A percentile compares a stretch with the other conserved stretches of the same genome.
Evolutionary conservation across 2,329 filamentous ascomycete species (phyloP).

Genomic region (Claviceps purpurea): DNA sequence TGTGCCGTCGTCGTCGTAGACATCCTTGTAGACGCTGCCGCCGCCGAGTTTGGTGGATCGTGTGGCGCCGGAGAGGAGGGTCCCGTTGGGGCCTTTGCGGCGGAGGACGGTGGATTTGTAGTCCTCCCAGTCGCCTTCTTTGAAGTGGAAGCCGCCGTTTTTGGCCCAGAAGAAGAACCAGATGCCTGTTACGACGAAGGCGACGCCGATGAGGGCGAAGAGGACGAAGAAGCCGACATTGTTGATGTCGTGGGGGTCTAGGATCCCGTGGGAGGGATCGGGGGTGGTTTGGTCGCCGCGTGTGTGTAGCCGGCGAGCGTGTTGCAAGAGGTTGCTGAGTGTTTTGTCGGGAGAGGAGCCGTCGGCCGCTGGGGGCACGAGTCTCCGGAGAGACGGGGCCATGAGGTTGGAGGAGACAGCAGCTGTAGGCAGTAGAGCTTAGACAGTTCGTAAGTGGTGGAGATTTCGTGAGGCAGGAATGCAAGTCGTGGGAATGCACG

Average conservation of each 20-base stretch:
- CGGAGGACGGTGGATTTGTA: slow-evolving; percentile 92
- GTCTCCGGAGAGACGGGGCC: slow-evolving; percentile 25
- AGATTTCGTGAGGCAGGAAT: too few species aligned
- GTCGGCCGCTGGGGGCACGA: slow-evolving; percentile 8
- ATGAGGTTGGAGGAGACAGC: slow-evolving; percentile 9
- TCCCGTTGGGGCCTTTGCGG: slow-evolving; percentile 79
- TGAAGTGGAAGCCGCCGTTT: slow-evolving; percentile 86
- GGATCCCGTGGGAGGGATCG: slow-evolving; percentile 33
- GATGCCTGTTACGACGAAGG: slow-evolving; percentile 60
- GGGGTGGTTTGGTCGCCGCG: slow-evolving; percentile 14
- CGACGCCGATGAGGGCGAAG: slow-evolving; percentile 71
- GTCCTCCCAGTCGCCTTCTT: slow-evolving; percentile 85
- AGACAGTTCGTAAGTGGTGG: too few species aligned
- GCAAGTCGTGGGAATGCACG: too few species aligned
- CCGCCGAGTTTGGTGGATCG: slow-evolving; percentile 75
- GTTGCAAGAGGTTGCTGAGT: not conserved
- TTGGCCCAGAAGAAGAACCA: slow-evolving; percentile 99
- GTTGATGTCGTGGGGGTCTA: slow-evolving; percentile 43
- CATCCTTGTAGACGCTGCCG: slow-evolving; percentile 68
- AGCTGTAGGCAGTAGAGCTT: too few species aligned
- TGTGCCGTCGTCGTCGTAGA: slow-evolving; percentile 35
- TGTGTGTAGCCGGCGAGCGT: slow-evolving; percentile 28
- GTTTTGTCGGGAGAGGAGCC: too few species aligned
- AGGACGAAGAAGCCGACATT: slow-evolving; percentile 67
- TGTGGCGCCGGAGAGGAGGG: slow-evolving; percentile 69